These are phyloP conservation scores for Pseudohalonectria lignicola DNA, from an alignment of 2,329 filamentous ascomycete species.

Conservation along the genomic window DNA sequence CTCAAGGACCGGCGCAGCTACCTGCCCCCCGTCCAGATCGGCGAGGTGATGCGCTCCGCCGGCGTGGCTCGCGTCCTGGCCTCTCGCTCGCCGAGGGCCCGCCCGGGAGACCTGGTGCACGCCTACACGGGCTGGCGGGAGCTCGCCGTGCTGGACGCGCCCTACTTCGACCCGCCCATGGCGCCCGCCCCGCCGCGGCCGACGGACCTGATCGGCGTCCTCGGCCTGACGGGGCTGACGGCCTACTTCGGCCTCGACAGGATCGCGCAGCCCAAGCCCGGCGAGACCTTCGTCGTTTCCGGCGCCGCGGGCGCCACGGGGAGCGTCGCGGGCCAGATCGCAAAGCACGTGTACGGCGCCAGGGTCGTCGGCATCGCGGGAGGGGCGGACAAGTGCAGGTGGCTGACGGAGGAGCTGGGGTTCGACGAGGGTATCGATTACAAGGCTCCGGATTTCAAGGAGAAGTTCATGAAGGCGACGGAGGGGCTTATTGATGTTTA, in stretches of 20 bases:
- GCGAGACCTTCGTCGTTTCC: conserved; percentile 56
- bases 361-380: conserved; percentile 44
- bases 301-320: conserved; percentile 59
- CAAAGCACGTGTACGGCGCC: conserved; percentile 46
- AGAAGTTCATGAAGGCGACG: conserved; percentile 49
- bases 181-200: conserved; percentile 14
- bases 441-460: conserved; percentile 50
- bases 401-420: conserved; percentile 52
- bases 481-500: conserved; percentile 52
- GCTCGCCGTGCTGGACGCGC: conserved; percentile 36
- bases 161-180: conserved; percentile 19
- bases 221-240: conserved; percentile 51
- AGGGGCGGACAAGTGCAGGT: conserved; percentile 45
- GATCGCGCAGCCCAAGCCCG: conserved; percentile 38
- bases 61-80: conserved; percentile 41
- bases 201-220: conserved; percentile 40
- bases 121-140: conserved; percentile 46
- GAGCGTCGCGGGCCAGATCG: conserved; percentile 55
- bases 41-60: conserved; percentile 46
- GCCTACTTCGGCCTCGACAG: conserved; percentile 57
- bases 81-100: conserved; percentile 31
- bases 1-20: conserved; percentile 28
- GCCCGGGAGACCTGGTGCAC: conserved; percentile 38
- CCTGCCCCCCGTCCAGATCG: conserved; percentile 48
- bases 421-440: conserved; percentile 62